Percentiles rank a stretch among this genome's conserved stretches.
These are phyloP conservation scores for barrel medic (Medicago truncatula) DNA, from an alignment of 306 rosid genomes.

Conservation along the genomic window MtrunA17r5.0-ANR NC_053045.1:14166001-14166500, in stretches of 20 bases:
- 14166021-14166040: conserved; percentile 8
- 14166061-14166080: conserved; percentile 33
- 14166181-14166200: conserved; percentile 13
- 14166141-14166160: conserved; percentile 7
- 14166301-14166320: conserved; percentile 13
- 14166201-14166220: neutral
- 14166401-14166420: too few species aligned
- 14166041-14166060: conserved; percentile 23
- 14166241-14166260: neutral
- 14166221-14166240: conserved; percentile 10
- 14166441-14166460: too few species aligned
- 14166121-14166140: neutral
- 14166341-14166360: neutral
- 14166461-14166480: too few species aligned
- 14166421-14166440: too few species aligned
- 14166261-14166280: conserved; percentile 3
- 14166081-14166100: neutral
- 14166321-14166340: neutral
- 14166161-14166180: conserved; percentile 37
- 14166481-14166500: too few species aligned
- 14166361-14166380: neutral
- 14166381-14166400: neutral
- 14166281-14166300: neutral
- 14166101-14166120: neutral
- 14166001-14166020: conserved; percentile 65